Conservation (phyloP, 352 stramenopile species). For the Pythium plurisporium region DNA sequence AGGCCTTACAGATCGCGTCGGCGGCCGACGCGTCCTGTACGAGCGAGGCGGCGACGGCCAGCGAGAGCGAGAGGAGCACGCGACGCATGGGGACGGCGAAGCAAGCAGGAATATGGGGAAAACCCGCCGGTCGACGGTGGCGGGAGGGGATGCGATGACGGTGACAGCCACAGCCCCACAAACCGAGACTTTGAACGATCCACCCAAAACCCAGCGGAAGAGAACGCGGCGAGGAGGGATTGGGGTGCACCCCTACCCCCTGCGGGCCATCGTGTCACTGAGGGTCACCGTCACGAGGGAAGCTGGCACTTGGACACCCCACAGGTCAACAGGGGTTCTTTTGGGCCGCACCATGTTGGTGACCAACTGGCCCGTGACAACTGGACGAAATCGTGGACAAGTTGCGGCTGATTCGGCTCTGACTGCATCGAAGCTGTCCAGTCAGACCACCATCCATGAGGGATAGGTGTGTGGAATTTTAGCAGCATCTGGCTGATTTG, state of each 20-base stretch:
- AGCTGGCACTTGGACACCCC: conserved; percentile 1
- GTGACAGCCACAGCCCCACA: neutral
- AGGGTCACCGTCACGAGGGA: neutral
- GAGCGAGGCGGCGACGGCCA: conserved; percentile 1
- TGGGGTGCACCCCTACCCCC: conserved; percentile 2
- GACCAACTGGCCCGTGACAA: too few relatives aligned
- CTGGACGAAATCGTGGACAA: too few relatives aligned
- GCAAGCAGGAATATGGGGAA: neutral
- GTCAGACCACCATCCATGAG: too few relatives aligned
- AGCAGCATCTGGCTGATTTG: too few relatives aligned
- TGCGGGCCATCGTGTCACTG: neutral
- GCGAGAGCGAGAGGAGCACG: conserved; percentile 10
- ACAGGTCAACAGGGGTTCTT: too few relatives aligned
- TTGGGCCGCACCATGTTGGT: too few relatives aligned
- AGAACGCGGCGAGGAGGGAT: neutral
- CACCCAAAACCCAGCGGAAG: neutral
- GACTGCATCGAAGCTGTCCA: too few relatives aligned
- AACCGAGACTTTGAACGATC: neutral
- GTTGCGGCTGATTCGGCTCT: too few relatives aligned
- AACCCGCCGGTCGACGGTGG: too few relatives aligned
- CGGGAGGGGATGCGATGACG: too few relatives aligned
- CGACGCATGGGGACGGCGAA: conserved; percentile 10
- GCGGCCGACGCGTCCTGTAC: conserved; percentile 4
- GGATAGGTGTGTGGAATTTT: too few relatives aligned
- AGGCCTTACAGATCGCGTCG: conserved; percentile 11